phyloP scores from a whole-genome alignment of 2,329 filamentous ascomycete species.

The Penicillium sp. region DNA sequence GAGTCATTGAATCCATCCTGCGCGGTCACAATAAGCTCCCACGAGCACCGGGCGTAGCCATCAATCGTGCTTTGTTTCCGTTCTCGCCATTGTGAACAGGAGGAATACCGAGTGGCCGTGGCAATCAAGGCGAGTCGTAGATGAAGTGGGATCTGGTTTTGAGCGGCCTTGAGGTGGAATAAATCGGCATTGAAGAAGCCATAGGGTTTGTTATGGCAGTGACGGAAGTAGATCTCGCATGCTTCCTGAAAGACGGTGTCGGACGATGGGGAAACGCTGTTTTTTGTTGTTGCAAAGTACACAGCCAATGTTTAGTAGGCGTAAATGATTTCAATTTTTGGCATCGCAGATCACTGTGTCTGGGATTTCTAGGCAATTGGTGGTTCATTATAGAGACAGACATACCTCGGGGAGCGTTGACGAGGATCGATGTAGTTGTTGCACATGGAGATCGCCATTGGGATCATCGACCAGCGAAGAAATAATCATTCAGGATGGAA shows the following conservation, averaged over 20 bases:
- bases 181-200: constrained; percentile 15
- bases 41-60: constrained; percentile 17
- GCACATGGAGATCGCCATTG: background rate
- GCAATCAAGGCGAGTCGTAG: constrained; percentile 13
- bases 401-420: background rate
- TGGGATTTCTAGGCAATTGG: too few species aligned
- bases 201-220: constrained; percentile 21
- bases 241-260: constrained; percentile 17
- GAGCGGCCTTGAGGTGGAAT: constrained; percentile 11
- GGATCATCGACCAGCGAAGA: background rate
- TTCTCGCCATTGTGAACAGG: constrained; percentile 19
- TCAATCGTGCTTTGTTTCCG: constrained; percentile 22
- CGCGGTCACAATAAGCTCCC: constrained; percentile 17
- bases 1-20: constrained; percentile 9
- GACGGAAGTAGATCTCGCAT: constrained; percentile 18
- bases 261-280: background rate
- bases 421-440: background rate
- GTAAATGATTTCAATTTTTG: too few species aligned
- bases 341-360: too few species aligned
- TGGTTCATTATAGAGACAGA: background rate
- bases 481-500: background rate
- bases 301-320: too few species aligned
- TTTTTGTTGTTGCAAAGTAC: too few species aligned
- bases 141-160: constrained; percentile 11
- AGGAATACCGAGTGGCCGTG: constrained; percentile 29